Evolutionary conservation across 1,284 basidiomycete genomes (phyloP), one percentile per base, ranked within the genome.

Genomic region (Apiotrichum laibachii): DNA sequence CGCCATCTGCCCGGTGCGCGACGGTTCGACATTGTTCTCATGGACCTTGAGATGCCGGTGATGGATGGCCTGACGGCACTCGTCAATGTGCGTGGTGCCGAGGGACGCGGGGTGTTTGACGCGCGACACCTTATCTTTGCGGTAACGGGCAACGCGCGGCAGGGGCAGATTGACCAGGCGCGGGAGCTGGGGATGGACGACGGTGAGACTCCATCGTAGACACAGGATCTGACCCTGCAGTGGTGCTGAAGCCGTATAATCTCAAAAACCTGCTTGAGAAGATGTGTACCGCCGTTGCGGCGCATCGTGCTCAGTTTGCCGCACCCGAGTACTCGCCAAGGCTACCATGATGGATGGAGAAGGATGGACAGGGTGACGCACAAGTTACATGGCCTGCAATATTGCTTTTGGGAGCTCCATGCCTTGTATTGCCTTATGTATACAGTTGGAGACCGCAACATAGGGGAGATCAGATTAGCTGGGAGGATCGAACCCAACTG

Each of bases 51-150:
- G 56, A 70, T 70, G 70, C 70, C 70, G 1, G 70, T 76, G 16
- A 77, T 77, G 76, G 73, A 77, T 56, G 76, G 75, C 1, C 58
- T 78, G 13, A 74, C 72, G 1, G 72, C 75, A 5, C 56, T 75
- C 21, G 51, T 61, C 22, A 66, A 69, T 53, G 66, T 77, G 11
- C 59, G 77, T 40, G 67, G 64, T 35, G 65, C 72, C 51, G 75
- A 78, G 58, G 57, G 51, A 5, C 56, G 56, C 0, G 76, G 72
- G 1, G 40, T 56, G 2, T 53, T 64, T 13, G 69, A 64, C 21
- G 37, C 51, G 5, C 26, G 26, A 31, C 63, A 63, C 31, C 47
- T 69, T n/a, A 69, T 78, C 33, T 73, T 76, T 42, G 77, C 77
- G 10, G 59, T 78, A 47, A 78, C 74, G 35, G 74, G 74, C 1